Evolutionary conservation across 1,284 basidiomycete species (phyloP).

Genomic region (Marasmius sp.): DNA sequence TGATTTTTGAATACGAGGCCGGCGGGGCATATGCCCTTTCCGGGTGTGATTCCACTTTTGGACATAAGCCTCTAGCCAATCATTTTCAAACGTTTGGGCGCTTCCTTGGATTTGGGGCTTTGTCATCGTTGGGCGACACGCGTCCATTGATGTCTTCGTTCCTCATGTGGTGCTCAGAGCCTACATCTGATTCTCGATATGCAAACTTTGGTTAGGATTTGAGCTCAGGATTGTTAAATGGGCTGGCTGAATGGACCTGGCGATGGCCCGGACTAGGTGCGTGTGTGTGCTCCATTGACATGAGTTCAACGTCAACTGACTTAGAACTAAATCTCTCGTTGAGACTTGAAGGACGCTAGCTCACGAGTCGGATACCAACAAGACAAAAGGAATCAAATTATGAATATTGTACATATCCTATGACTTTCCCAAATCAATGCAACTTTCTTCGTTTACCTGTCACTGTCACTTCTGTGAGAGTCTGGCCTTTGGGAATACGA

Average conservation of each 20-base stretch:
- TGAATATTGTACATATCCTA: not conserved
- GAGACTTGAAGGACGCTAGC: not conserved
- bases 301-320: no score
- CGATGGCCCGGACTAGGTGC: no score
- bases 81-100: slow-evolving; percentile 3
- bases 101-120: not conserved
- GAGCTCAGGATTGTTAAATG: no score
- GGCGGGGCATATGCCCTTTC: not conserved
- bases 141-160: no score
- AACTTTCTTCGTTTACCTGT: not conserved
- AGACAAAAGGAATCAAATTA: not conserved
- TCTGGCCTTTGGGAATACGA: not conserved
- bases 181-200: no score
- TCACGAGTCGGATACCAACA: not conserved
- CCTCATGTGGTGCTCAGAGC: no score
- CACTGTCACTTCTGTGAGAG: not conserved
- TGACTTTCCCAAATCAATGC: not conserved
- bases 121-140: no score
- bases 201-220: no score
- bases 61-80: slow-evolving; percentile 2
- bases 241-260: no score
- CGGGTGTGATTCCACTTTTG: no score
- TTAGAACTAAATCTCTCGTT: no score
- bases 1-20: not conserved
- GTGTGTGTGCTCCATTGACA: no score